A percentile compares a stretch with the other conserved stretches of the same genome.
phyloP scores from a whole-genome alignment of 2,329 filamentous ascomycete genomes.

The Xylaria digitata region DNA sequence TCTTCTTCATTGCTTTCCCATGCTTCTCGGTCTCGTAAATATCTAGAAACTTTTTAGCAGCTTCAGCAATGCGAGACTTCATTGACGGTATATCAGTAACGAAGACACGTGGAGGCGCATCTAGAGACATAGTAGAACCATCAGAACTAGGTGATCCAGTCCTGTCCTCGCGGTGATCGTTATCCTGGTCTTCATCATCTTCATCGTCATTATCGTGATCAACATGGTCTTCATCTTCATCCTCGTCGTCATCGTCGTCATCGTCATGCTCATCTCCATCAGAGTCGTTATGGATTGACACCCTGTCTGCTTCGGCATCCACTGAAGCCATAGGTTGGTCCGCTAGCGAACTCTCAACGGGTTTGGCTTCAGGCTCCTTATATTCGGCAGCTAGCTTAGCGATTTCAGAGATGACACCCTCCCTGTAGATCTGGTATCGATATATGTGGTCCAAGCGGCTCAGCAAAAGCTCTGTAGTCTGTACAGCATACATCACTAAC shows the following conservation, averaged over 20 bases:
- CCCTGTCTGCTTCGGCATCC: constrained; percentile 52
- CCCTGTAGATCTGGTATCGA: constrained; percentile 94
- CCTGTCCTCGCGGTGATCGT: constrained; percentile 62
- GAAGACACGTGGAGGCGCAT: constrained; percentile 63
- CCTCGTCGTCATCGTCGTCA: constrained; percentile 27
- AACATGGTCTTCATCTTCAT: constrained; percentile 63
- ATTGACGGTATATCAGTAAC: constrained; percentile 66
- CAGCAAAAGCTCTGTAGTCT: constrained; percentile 88
- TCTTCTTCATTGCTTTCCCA: constrained; percentile 78
- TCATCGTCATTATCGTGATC: constrained; percentile 64
- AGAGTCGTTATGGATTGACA: constrained; percentile 58
- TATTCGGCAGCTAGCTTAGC: constrained; percentile 75
- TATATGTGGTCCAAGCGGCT: constrained; percentile 88
- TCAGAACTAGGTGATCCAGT: constrained; percentile 77
- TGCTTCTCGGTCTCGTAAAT: constrained; percentile 81
- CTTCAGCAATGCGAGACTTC: constrained; percentile 77
- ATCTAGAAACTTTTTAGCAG: constrained; percentile 86
- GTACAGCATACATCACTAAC: constrained; percentile 85
- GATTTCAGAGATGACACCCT: constrained; percentile 94
- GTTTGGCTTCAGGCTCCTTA: constrained; percentile 50
- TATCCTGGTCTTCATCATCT: constrained; percentile 63
- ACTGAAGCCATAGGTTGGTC: constrained; percentile 49
- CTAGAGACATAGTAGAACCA: constrained; percentile 72
- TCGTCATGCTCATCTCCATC: constrained; percentile 54
- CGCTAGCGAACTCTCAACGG: constrained; percentile 47